A percentile compares a stretch with the other conserved stretches of the same genome.
phyloP scores from a whole-genome alignment of 176 grass and related monocot genomes.

The Carex littledalei region DNA sequence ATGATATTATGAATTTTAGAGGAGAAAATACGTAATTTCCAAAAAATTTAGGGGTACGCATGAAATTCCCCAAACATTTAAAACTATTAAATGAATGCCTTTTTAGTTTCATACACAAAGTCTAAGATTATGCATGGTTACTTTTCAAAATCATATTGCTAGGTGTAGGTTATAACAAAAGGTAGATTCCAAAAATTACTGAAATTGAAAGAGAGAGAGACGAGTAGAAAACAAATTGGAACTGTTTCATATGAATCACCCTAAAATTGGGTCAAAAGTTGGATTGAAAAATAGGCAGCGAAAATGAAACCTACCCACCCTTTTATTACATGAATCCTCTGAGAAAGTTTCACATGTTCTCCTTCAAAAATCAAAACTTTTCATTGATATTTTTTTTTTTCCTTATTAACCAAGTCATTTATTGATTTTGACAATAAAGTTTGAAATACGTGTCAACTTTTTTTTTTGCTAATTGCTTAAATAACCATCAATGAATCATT shows the following conservation, averaged over 20 bases:
- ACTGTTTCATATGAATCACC: slow-evolving; percentile 7
- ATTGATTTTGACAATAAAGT: not conserved
- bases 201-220: not conserved
- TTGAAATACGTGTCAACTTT: not conserved
- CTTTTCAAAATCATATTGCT: not conserved
- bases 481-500: not conserved
- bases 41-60: too few species aligned
- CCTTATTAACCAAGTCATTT: not conserved
- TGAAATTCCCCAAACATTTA: not conserved
- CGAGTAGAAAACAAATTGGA: not conserved
- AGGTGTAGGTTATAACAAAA: not conserved
- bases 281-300: not conserved
- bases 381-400: not conserved
- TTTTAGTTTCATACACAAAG: not conserved
- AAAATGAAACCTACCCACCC: slow-evolving; percentile 12
- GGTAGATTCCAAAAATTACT: not conserved
- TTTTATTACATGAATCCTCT: slow-evolving; percentile 8
- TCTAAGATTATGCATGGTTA: not conserved
- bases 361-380: not conserved
- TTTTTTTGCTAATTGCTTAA: not conserved
- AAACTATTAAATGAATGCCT: not conserved
- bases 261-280: slow-evolving; percentile 18
- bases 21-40: too few species aligned
- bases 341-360: not conserved
- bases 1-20: too few species aligned